A percentile compares a stretch with the other conserved stretches of the same genome.
phyloP scores from a whole-genome alignment of 163 green algal genomes.

The Volvox carteri region DNA sequence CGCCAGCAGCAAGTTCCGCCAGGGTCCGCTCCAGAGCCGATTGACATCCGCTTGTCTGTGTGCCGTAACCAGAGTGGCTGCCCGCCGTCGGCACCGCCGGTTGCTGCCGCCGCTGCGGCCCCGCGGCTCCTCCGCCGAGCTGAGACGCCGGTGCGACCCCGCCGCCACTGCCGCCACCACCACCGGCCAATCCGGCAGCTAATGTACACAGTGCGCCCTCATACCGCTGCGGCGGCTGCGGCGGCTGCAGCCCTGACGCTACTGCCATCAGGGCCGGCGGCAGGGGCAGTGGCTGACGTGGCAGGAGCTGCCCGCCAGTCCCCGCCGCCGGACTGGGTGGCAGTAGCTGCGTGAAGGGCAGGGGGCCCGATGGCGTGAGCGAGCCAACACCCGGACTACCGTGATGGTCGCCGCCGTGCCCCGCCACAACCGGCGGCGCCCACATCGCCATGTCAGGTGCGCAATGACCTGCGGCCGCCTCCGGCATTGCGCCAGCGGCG shows the following conservation, averaged over 20 bases:
- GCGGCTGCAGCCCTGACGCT: neutral
- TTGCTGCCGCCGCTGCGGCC: neutral
- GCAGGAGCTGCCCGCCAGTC: neutral
- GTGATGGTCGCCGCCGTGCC: neutral
- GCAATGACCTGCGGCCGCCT: neutral
- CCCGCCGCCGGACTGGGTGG: neutral
- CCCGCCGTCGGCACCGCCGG: too few species aligned
- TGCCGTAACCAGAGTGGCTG: too few species aligned
- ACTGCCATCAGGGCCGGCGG: neutral
- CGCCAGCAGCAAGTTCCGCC: neutral
- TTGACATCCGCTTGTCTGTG: too few species aligned
- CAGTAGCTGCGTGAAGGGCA: slow-evolving; percentile 5
- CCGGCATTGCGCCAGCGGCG: neutral
- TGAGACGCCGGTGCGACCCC: neutral
- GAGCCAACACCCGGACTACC: neutral
- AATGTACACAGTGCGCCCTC: too few species aligned
- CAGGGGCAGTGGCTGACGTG: too few species aligned
- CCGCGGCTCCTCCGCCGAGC: too few species aligned
- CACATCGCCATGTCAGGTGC: neutral
- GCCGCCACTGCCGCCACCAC: neutral
- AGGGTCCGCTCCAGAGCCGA: neutral
- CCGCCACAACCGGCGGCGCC: neutral
- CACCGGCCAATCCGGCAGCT: too few species aligned
- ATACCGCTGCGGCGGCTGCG: too few species aligned
- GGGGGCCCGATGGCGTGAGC: neutral